Conservation (phyloP, 2,329 filamentous ascomycete species). For the Aspergillus quadricinctus region DNA sequence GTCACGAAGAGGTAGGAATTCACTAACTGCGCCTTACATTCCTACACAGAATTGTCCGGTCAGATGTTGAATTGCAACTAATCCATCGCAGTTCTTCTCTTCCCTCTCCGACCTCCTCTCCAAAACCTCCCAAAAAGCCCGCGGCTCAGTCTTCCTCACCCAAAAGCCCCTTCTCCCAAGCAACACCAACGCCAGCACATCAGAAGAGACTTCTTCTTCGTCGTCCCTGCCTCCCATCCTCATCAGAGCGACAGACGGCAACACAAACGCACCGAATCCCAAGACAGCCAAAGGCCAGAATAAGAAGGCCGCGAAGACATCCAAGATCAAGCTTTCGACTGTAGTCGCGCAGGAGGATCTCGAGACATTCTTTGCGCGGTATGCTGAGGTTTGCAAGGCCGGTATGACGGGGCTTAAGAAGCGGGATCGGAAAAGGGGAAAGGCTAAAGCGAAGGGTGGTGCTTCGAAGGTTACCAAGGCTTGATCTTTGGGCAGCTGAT, state of each 20-base stretch:
- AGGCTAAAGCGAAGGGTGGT: slow-evolving; percentile 57
- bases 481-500: slow-evolving; percentile 13
- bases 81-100: slow-evolving; percentile 37
- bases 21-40: neutral
- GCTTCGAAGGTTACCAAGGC: slow-evolving; percentile 30
- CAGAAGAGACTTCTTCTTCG: slow-evolving; percentile 46
- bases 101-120: slow-evolving; percentile 37
- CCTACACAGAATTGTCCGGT: no score
- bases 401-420: slow-evolving; percentile 91
- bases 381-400: slow-evolving; percentile 85
- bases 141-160: slow-evolving; percentile 42
- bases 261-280: slow-evolving; percentile 46
- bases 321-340: slow-evolving; percentile 75
- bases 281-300: slow-evolving; percentile 28
- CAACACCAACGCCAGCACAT: slow-evolving; percentile 6
- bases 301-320: slow-evolving; percentile 46
- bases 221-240: slow-evolving; percentile 70
- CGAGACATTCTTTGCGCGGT: slow-evolving; percentile 75
- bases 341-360: slow-evolving; percentile 71
- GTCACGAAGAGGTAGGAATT: slow-evolving; percentile 39
- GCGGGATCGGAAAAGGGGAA: slow-evolving; percentile 76
- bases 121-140: slow-evolving; percentile 35
- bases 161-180: slow-evolving; percentile 35
- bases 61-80: slow-evolving; percentile 2
- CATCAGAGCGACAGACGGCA: slow-evolving; percentile 80